A percentile compares a stretch with the other conserved stretches of the same genome.
These are phyloP conservation scores for Heliamphora pulchella DNA, from an alignment of 179 eudicot species.

Conservation along the genomic window DNA sequence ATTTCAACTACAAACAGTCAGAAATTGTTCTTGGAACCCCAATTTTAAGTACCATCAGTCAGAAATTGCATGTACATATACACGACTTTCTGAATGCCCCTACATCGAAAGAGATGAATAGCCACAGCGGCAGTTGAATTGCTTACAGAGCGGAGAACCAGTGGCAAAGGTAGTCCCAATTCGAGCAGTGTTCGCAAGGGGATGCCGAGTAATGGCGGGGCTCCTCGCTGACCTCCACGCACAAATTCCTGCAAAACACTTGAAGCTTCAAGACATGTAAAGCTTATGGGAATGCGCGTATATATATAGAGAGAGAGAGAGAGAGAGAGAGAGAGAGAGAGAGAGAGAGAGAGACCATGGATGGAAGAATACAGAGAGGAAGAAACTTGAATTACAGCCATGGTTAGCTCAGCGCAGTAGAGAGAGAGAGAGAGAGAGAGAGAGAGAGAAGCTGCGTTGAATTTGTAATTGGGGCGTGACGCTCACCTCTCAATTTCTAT, in stretches of 20 bases:
- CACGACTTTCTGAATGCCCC: too few species aligned
- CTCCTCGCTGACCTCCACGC: constrained; percentile 20
- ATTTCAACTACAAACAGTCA: not conserved
- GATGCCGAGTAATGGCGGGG: constrained; percentile 21
- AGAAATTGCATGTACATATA: not conserved
- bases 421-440: not conserved
- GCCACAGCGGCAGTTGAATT: not conserved
- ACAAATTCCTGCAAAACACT: constrained; percentile 34
- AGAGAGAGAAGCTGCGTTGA: not conserved
- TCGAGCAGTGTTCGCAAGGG: constrained; percentile 23
- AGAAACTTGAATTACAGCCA: constrained; percentile 53
- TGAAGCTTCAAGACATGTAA: not conserved
- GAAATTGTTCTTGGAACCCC: too few species aligned
- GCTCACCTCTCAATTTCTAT: constrained; percentile 19
- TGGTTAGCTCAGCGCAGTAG: constrained; percentile 5
- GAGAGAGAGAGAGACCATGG: constrained; percentile 29
- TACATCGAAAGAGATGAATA: not conserved
- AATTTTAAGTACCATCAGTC: not conserved
- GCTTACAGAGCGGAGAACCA: constrained; percentile 34
- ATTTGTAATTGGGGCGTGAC: not conserved
- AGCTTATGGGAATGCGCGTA: not conserved
- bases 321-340: not conserved
- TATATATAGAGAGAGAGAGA: not conserved
- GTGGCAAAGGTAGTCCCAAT: constrained; percentile 33
- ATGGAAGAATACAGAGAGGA: constrained; percentile 41